Percentiles rank a stretch among this genome's conserved stretches.
Evolutionary conservation across 148 eudicot species (phyloP).

Genomic region (Talinum fruticosum): DNA sequence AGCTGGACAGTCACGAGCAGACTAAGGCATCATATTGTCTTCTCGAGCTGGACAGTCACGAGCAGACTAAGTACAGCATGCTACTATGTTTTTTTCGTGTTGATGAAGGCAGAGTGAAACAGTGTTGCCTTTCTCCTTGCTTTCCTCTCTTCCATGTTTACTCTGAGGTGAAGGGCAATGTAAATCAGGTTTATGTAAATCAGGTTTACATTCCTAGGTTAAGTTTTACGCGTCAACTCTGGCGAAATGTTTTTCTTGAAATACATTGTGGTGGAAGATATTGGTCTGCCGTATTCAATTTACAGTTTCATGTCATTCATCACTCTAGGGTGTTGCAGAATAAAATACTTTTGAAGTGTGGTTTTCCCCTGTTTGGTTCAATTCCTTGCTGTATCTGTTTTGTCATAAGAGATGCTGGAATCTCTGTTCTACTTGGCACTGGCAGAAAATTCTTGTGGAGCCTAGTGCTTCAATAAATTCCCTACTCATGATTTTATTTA

Average conservation of each 20-base stretch:
- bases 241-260: conserved; percentile 10
- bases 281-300: conserved; percentile 19
- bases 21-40: conserved; percentile 51
- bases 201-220: conserved; percentile 27
- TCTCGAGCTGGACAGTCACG: conserved; percentile 60
- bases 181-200: conserved; percentile 20
- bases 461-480: not conserved
- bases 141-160: conserved; percentile 22
- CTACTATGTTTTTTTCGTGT: conserved; percentile 12
- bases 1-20: conserved; percentile 60
- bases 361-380: not conserved
- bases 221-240: not conserved
- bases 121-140: conserved; percentile 17
- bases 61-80: conserved; percentile 39
- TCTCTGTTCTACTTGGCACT: not conserved
- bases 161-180: conserved; percentile 24
- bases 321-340: conserved; percentile 24
- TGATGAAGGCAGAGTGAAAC: conserved; percentile 20
- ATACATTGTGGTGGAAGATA: conserved; percentile 17
- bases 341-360: conserved; percentile 22
- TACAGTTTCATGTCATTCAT: conserved; percentile 21
- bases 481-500: no score
- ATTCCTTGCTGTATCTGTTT: not conserved
- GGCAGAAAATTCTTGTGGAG: not conserved
- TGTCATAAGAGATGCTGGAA: not conserved